phyloP scores from a whole-genome alignment of 73 alveolate species.

The Paramecium pentaurelia region DNA sequence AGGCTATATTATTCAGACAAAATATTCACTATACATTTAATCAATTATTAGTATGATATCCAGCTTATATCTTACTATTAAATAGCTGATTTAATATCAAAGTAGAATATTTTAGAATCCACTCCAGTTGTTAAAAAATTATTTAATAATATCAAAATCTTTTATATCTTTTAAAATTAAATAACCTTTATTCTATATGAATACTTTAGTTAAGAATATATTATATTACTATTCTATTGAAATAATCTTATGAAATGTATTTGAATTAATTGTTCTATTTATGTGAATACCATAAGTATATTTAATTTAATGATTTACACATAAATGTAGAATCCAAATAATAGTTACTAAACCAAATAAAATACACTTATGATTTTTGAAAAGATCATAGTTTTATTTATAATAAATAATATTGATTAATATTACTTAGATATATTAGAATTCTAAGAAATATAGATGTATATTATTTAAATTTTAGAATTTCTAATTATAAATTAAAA shows the following conservation, averaged over 20 bases:
- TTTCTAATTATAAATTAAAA: not conserved
- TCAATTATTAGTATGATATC: too few relatives aligned
- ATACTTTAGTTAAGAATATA: too few relatives aligned
- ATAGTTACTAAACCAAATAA: slow-evolving; percentile 53
- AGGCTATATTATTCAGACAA: not conserved
- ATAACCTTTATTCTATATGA: not conserved
- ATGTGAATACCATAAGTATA: slow-evolving; percentile 51
- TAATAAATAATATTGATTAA: too few relatives aligned
- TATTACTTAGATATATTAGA: not conserved
- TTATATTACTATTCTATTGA: not conserved
- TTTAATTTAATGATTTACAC: not conserved
- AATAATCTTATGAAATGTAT: slow-evolving; percentile 43
- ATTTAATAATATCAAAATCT: not conserved
- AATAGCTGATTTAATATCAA: not conserved
- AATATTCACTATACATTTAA: too few relatives aligned
- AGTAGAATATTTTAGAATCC: not conserved
- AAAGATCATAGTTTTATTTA: too few relatives aligned
- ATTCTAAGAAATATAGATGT: not conserved
- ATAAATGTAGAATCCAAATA: slow-evolving; percentile 56
- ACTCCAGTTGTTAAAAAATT: not conserved
- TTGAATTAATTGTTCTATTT: slow-evolving; percentile 47
- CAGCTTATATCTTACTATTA: not conserved
- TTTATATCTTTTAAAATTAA: not conserved
- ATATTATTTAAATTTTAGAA: not conserved
- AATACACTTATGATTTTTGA: too few relatives aligned